A percentile compares a stretch with the other conserved stretches of the same genome.
phyloP scores from a whole-genome alignment of 2,329 filamentous ascomycete genomes.

The Aspergillus udagawae region DNA sequence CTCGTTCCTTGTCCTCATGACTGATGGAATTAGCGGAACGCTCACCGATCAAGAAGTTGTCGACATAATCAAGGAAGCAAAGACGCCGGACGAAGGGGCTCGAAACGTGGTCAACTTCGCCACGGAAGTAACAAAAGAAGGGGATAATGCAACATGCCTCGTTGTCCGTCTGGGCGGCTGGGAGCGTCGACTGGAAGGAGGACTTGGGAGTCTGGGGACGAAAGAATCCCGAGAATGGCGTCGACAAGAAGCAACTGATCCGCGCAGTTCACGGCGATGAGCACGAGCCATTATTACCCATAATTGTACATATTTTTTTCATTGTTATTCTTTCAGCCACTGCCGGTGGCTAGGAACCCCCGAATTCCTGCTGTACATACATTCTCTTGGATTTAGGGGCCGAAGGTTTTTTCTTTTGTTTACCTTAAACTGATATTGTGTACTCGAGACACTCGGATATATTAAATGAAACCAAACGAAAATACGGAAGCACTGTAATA shows the following conservation, averaged over 20 bases:
- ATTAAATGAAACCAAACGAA: not conserved
- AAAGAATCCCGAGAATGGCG: slow-evolving; percentile 87
- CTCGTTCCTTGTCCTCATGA: slow-evolving; percentile 81
- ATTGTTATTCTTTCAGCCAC: slow-evolving; percentile 4
- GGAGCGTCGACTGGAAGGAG: slow-evolving; percentile 68
- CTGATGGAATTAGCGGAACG: slow-evolving; percentile 82
- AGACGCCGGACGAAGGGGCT: slow-evolving; percentile 81
- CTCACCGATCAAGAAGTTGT: slow-evolving; percentile 92
- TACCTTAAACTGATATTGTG: not conserved
- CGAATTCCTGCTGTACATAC: not conserved
- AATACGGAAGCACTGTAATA: not conserved
- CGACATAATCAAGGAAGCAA: slow-evolving; percentile 89
- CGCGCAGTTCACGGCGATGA: slow-evolving; percentile 61
- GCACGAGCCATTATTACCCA: slow-evolving; percentile 6
- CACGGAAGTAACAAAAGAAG: slow-evolving; percentile 70
- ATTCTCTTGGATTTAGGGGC: not conserved
- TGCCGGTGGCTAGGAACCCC: slow-evolving; percentile 6
- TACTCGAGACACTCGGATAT: not conserved
- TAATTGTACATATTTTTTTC: slow-evolving; percentile 19
- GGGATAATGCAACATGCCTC: slow-evolving; percentile 62
- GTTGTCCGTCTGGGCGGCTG: slow-evolving; percentile 62
- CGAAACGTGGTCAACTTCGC: slow-evolving; percentile 78
- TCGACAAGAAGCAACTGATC: slow-evolving; percentile 74
- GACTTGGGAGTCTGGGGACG: slow-evolving; percentile 81
- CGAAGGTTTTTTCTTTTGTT: not conserved